These are phyloP conservation scores for Cairneyella variabilis DNA, from an alignment of 495 filamentous ascomycete genomes.

Conservation along the genomic window DNA sequence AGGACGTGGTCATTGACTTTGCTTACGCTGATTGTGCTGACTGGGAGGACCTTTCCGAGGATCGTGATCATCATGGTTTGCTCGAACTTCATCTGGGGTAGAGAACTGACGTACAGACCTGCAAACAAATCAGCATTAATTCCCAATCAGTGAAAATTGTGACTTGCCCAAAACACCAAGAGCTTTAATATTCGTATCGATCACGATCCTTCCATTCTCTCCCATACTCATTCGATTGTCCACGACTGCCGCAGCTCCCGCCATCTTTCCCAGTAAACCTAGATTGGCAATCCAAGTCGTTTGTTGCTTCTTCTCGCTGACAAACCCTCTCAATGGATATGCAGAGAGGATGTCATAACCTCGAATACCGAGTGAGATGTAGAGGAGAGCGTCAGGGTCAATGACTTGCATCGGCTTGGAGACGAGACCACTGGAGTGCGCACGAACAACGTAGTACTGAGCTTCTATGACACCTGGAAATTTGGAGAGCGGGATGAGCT, in stretches of 20 bases:
- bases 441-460: conserved; percentile 63
- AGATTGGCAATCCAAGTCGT: conserved; percentile 57
- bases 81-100: conserved; percentile 54
- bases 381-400: conserved; percentile 42
- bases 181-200: conserved; percentile 71
- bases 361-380: conserved; percentile 53
- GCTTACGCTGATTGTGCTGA: conserved; percentile 59
- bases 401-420: conserved; percentile 42
- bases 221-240: conserved; percentile 50
- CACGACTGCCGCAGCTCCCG: conserved; percentile 74
- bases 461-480: conserved; percentile 64
- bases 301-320: conserved; percentile 33
- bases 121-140: not conserved
- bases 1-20: conserved; percentile 55
- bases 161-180: conserved; percentile 70
- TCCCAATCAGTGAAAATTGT: not conserved
- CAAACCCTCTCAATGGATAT: conserved; percentile 58
- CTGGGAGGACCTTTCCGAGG: conserved; percentile 61
- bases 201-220: conserved; percentile 55
- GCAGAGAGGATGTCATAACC: conserved; percentile 83
- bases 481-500: conserved; percentile 61
- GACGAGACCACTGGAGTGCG: conserved; percentile 65
- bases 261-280: conserved; percentile 85
- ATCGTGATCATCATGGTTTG: conserved; percentile 75
- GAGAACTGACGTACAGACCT: conserved; percentile 69